Evolutionary conservation across 2,329 filamentous ascomycete species (phyloP).

Genomic region (Penicillium sp.): DNA sequence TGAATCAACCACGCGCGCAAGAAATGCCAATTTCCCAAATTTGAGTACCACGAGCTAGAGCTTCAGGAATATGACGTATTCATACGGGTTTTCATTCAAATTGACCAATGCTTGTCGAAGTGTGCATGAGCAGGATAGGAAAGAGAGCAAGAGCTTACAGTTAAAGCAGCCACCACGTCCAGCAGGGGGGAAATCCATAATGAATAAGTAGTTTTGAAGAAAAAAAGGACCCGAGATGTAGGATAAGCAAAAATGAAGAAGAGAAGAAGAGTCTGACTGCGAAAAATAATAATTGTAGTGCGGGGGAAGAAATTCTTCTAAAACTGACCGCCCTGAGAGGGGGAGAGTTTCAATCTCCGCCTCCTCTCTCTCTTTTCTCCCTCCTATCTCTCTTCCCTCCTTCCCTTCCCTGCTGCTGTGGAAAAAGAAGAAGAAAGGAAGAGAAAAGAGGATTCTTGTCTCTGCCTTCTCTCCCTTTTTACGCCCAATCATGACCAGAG

Average conservation of each 20-base stretch:
- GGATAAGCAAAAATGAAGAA: slow-evolving; percentile 5
- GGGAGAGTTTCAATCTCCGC: neutral
- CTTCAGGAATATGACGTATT: slow-evolving; percentile 7
- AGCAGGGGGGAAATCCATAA: slow-evolving; percentile 49
- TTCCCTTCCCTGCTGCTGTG: too few relatives aligned
- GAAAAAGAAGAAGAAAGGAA: too few relatives aligned
- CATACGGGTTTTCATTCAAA: neutral
- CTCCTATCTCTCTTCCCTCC: neutral
- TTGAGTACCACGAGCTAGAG: neutral
- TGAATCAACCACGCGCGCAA: neutral
- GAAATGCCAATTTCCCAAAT: neutral
- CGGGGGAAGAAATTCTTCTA: slow-evolving; percentile 24
- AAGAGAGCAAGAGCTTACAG: slow-evolving; percentile 45
- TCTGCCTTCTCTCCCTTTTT: too few relatives aligned
- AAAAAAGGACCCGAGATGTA: slow-evolving; percentile 3
- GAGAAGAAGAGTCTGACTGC: slow-evolving; percentile 12
- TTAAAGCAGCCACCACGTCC: slow-evolving; percentile 57
- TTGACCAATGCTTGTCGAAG: neutral
- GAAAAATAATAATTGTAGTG: slow-evolving; percentile 21
- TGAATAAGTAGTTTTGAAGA: slow-evolving; percentile 14
- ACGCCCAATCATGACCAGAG: too few relatives aligned
- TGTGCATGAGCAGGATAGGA: neutral
- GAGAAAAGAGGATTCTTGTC: too few relatives aligned
- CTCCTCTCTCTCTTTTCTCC: neutral
- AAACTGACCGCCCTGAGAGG: slow-evolving; percentile 8